Percentiles rank a stretch among this genome's conserved stretches.
phyloP scores from a whole-genome alignment of 306 rosid genomes.

The barrel medic (Medicago truncatula) region DNA sequence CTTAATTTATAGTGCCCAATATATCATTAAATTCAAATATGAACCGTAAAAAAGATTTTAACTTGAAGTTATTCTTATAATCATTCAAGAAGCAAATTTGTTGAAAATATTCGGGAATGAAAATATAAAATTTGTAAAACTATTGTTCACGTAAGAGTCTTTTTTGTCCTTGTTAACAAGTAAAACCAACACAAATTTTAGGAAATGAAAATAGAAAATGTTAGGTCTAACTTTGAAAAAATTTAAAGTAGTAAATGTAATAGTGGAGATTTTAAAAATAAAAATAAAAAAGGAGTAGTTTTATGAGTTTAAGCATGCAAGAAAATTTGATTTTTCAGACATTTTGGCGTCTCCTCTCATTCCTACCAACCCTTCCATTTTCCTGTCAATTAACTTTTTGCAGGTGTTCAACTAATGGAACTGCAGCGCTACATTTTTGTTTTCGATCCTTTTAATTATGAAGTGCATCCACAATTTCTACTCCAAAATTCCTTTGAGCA shows the following conservation, averaged over 20 bases:
- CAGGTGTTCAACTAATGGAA: not conserved
- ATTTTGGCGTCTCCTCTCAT: not conserved
- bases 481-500: slow-evolving; percentile 35
- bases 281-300: too few species aligned
- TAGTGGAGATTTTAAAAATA: too few species aligned
- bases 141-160: too few species aligned
- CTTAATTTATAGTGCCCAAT: not conserved
- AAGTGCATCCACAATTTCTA: slow-evolving; percentile 25
- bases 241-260: too few species aligned
- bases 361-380: slow-evolving; percentile 1
- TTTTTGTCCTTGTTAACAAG: too few species aligned
- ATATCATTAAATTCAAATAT: not conserved
- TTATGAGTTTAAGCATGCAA: not conserved
- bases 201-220: too few species aligned
- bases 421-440: not conserved
- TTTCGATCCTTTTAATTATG: not conserved
- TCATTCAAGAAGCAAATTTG: too few species aligned
- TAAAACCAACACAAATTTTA: too few species aligned
- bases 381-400: not conserved
- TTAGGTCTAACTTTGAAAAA: too few species aligned
- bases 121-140: too few species aligned
- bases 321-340: not conserved
- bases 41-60: not conserved
- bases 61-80: not conserved
- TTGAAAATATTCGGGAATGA: too few species aligned